phyloP scores from a whole-genome alignment of 164 flowering plant genomes.

The Umbellularia californica region DNA sequence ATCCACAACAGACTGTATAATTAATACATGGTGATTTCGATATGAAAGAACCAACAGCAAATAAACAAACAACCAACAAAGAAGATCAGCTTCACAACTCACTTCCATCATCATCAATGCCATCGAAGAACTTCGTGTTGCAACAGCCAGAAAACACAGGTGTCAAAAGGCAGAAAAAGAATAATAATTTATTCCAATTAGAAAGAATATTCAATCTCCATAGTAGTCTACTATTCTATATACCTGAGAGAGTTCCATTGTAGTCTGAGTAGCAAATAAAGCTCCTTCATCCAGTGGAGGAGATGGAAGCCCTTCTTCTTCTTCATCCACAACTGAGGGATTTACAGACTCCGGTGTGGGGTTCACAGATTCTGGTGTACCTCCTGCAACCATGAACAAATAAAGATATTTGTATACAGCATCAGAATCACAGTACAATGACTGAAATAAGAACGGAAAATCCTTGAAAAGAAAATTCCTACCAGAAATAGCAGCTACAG shows the following conservation, averaged over 20 bases:
- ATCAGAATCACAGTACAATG: neutral
- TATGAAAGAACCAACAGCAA: slow-evolving; percentile 26
- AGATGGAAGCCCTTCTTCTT: slow-evolving; percentile 80
- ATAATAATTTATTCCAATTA: neutral
- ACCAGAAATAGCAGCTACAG: slow-evolving; percentile 49
- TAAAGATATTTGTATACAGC: neutral
- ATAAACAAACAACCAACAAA: slow-evolving; percentile 6
- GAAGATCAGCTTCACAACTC: slow-evolving; percentile 33
- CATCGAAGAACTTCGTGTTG: slow-evolving; percentile 73
- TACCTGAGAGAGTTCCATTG: slow-evolving; percentile 79
- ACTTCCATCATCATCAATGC: slow-evolving; percentile 98
- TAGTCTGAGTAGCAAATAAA: slow-evolving; percentile 51
- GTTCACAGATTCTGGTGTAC: slow-evolving; percentile 47
- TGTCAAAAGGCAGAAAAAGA: neutral
- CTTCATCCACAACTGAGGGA: slow-evolving; percentile 65
- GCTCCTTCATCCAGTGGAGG: slow-evolving; percentile 89
- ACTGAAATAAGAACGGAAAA: neutral
- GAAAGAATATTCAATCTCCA: no score
- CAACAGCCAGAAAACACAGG: neutral
- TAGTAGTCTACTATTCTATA: no score
- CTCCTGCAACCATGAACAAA: slow-evolving; percentile 25
- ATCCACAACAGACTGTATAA: slow-evolving; percentile 23
- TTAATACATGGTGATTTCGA: slow-evolving; percentile 22
- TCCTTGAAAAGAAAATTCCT: slow-evolving; percentile 3
- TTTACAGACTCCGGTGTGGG: slow-evolving; percentile 83